phyloP scores from a whole-genome alignment of 148 eudicot species.

The Euryodendron excelsum region DNA sequence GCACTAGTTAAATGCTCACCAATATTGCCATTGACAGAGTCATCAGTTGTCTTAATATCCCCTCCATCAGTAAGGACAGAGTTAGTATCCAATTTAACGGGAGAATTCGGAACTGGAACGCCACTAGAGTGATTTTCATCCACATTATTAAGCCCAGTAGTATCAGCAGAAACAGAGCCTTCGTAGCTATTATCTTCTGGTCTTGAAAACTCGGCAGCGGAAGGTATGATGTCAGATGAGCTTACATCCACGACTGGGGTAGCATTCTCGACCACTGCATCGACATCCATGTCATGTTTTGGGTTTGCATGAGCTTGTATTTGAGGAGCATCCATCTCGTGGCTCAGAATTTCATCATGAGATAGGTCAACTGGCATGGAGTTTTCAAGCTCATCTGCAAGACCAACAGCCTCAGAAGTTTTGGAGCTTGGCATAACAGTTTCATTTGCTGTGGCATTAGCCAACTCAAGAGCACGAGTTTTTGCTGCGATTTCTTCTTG shows the following conservation, averaged over 20 bases:
- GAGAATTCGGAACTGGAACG: neutral
- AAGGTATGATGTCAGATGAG: neutral
- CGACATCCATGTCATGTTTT: neutral
- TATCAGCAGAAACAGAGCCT: conserved; percentile 5
- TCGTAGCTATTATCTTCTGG: neutral
- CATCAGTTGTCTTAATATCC: conserved; percentile 2
- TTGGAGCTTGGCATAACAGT: conserved; percentile 22
- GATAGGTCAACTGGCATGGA: conserved; percentile 28
- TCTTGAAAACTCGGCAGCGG: conserved; percentile 1
- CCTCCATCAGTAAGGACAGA: conserved; percentile 7
- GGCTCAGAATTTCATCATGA: conserved; percentile 22
- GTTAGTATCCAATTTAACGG: neutral
- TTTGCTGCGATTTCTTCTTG: conserved; percentile 56
- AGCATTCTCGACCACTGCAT: no score
- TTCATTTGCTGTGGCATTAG: conserved; percentile 27
- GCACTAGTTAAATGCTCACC: conserved; percentile 9
- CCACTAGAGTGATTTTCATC: neutral
- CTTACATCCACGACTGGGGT: neutral
- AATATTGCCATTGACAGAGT: conserved; percentile 4
- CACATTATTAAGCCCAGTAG: neutral
- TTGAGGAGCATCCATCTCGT: conserved; percentile 18
- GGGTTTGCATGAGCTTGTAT: conserved; percentile 14
- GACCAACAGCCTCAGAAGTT: conserved; percentile 16
- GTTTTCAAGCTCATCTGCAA: conserved; percentile 20
- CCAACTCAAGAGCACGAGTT: conserved; percentile 37